phyloP scores from a whole-genome alignment of 2,329 filamentous ascomycete genomes.

The Talaromyces sp. region DNA sequence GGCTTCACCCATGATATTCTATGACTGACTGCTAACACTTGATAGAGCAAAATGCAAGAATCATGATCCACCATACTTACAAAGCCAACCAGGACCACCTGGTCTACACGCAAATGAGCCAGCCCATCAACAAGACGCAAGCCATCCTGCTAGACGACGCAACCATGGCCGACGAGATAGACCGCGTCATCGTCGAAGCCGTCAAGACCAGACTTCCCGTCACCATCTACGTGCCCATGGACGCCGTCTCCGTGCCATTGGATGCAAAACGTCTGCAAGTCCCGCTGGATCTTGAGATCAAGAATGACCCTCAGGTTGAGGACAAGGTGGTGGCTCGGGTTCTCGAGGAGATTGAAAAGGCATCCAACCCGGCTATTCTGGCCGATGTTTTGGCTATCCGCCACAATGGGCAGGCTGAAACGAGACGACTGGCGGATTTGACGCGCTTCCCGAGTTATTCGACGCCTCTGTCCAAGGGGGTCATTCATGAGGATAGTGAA shows the following conservation, averaged over 20 bases:
- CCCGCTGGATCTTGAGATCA: slow-evolving; percentile 60
- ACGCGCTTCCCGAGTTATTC: slow-evolving; percentile 72
- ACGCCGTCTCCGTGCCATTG: neutral
- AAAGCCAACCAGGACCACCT: neutral
- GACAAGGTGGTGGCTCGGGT: slow-evolving; percentile 72
- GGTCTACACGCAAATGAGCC: neutral
- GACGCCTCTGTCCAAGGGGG: slow-evolving; percentile 79
- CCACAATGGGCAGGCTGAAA: slow-evolving; percentile 64
- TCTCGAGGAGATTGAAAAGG: slow-evolving; percentile 62
- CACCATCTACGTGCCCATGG: slow-evolving; percentile 5
- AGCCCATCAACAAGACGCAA: slow-evolving; percentile 7
- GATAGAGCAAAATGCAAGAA: slow-evolving; percentile 50
- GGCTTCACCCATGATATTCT: slow-evolving; percentile 15
- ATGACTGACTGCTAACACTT: slow-evolving; percentile 50
- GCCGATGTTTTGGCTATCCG: slow-evolving; percentile 76
- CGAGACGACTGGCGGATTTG: slow-evolving; percentile 64
- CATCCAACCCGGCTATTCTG: slow-evolving; percentile 68
- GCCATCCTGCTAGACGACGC: slow-evolving; percentile 12
- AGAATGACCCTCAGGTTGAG: slow-evolving; percentile 63
- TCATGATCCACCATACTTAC: slow-evolving; percentile 17
- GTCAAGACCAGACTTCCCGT: slow-evolving; percentile 14
- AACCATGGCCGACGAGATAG: slow-evolving; percentile 20
- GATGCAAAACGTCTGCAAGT: slow-evolving; percentile 52
- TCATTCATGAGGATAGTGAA: slow-evolving; percentile 65
- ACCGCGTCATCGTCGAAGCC: slow-evolving; percentile 16